Evolutionary conservation across 1,139 yeast genomes (phyloP).

Genomic region (Sugiyamaella grinbergsii): DNA sequence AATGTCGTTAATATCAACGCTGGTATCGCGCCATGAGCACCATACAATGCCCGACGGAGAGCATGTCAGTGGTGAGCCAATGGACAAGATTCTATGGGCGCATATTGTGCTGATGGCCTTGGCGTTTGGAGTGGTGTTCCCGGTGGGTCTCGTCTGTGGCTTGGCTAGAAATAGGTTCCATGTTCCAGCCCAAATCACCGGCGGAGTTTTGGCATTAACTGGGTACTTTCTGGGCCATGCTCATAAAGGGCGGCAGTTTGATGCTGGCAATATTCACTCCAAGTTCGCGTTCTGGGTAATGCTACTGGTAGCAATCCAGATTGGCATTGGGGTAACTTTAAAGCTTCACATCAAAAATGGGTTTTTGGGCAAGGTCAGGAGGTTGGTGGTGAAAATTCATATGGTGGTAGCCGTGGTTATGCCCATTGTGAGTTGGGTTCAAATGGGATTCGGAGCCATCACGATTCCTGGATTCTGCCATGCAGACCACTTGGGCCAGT

Average conservation of each 20-base stretch:
- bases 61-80: conserved; percentile 31
- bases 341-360: conserved; percentile 44
- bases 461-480: conserved; percentile 84
- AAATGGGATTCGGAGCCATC: conserved; percentile 77
- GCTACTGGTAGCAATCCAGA: conserved; percentile 37
- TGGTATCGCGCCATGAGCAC: conserved; percentile 32
- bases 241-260: conserved; percentile 44
- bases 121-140: conserved; percentile 47
- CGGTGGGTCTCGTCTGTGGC: conserved; percentile 47
- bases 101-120: conserved; percentile 44
- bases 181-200: conserved; percentile 45
- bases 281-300: conserved; percentile 40
- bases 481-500: conserved; percentile 79
- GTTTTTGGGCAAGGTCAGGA: conserved; percentile 40
- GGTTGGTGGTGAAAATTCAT: conserved; percentile 40
- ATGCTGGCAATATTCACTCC: conserved; percentile 40
- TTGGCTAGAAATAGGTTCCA: conserved; percentile 44
- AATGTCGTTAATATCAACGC: conserved; percentile 7
- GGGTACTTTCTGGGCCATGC: conserved; percentile 47
- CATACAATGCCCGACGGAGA: conserved; percentile 33
- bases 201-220: conserved; percentile 41
- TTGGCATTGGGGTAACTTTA: conserved; percentile 41
- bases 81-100: conserved; percentile 38
- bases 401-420: conserved; percentile 42
- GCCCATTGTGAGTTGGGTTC: conserved; percentile 58